Evolutionary conservation across 2,329 filamentous ascomycete genomes (phyloP).

Genomic region (Epichloe sp.): DNA sequence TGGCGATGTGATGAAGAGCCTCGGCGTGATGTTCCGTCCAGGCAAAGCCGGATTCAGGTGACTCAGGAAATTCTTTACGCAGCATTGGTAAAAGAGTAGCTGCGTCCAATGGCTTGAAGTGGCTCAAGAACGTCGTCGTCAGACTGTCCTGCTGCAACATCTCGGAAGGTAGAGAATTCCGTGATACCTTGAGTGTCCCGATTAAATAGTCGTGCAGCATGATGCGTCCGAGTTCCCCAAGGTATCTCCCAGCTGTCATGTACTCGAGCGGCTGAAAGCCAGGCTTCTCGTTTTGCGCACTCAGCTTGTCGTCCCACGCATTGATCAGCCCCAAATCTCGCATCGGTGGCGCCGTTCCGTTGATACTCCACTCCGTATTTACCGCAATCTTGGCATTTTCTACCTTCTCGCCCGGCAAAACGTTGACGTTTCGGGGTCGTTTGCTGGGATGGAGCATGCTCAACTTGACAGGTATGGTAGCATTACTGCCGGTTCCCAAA

Average conservation of each 20-base stretch:
- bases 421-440: slow-evolving; percentile 33
- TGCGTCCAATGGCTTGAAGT: slow-evolving; percentile 44
- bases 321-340: slow-evolving; percentile 50
- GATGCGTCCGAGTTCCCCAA: slow-evolving; percentile 63
- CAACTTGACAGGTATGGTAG: slow-evolving; percentile 60
- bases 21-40: slow-evolving; percentile 51
- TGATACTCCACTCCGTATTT: slow-evolving; percentile 78
- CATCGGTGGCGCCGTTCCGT: slow-evolving; percentile 57
- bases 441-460: slow-evolving; percentile 52
- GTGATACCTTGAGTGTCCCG: slow-evolving; percentile 24
- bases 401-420: slow-evolving; percentile 30
- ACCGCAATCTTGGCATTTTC: slow-evolving; percentile 56
- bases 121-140: slow-evolving; percentile 60
- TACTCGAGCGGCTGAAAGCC: slow-evolving; percentile 77
- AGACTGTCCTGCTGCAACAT: slow-evolving; percentile 48
- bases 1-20: slow-evolving; percentile 52
- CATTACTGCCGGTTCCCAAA: slow-evolving; percentile 70
- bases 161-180: slow-evolving; percentile 37
- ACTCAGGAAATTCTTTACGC: slow-evolving; percentile 37
- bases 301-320: slow-evolving; percentile 56
- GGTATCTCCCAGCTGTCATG: slow-evolving; percentile 68
- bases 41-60: slow-evolving; percentile 32
- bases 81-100: slow-evolving; percentile 32
- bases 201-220: slow-evolving; percentile 54
- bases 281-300: slow-evolving; percentile 52